Percentiles rank a stretch among this genome's conserved stretches.
Conservation (phyloP, 139 green algal genomes). For the Auxenochlorella pyrenoidosa region DNA sequence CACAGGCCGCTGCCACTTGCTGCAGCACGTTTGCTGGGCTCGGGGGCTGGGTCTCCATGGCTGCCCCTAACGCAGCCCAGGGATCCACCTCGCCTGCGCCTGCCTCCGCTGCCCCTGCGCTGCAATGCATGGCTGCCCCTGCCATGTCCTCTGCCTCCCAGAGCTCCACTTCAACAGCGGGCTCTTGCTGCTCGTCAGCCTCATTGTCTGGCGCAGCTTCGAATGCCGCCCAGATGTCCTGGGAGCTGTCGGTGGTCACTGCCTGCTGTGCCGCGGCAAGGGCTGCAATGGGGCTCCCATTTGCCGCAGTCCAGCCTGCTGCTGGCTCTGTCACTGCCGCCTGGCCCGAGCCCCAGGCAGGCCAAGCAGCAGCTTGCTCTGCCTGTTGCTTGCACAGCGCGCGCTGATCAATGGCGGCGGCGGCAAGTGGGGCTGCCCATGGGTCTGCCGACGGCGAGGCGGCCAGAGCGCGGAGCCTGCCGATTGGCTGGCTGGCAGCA, state of each 20-base stretch:
- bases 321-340: background rate
- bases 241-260: background rate
- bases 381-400: background rate
- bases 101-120: background rate
- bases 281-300: background rate
- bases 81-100: background rate
- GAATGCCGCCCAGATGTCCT: background rate
- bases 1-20: background rate
- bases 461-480: no score
- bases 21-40: background rate
- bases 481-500: background rate
- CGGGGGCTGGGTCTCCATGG: background rate
- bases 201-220: background rate
- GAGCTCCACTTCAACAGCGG: background rate
- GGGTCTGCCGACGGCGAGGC: no score
- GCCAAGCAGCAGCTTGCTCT: background rate
- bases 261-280: background rate
- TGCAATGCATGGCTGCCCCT: background rate
- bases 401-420: background rate
- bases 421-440: no score
- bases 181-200: background rate
- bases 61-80: conserved; percentile 12
- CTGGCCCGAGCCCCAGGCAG: background rate
- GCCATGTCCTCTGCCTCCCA: background rate
- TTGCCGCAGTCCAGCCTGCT: background rate